Conservation (phyloP, 75 land plant species). For the Cunninghamia lanceolata region DNA sequence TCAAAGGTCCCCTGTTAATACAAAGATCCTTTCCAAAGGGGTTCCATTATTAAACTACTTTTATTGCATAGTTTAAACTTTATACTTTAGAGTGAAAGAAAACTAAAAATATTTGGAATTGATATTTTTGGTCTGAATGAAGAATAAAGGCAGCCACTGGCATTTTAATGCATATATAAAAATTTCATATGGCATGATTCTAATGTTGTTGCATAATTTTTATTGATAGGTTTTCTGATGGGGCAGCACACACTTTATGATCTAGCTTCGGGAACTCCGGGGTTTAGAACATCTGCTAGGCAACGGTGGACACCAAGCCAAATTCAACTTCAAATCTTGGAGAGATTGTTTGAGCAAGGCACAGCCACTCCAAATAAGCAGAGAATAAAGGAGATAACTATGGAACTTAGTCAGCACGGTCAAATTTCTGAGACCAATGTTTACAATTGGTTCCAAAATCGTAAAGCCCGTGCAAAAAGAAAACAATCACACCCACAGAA, state of each 20-base stretch:
- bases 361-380: slow-evolving; percentile 88
- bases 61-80: not conserved
- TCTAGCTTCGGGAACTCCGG: slow-evolving; percentile 32
- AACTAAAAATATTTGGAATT: not conserved
- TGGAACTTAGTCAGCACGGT: slow-evolving; percentile 71
- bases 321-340: slow-evolving; percentile 78
- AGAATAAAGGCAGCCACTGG: not conserved
- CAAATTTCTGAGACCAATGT: slow-evolving; percentile 90
- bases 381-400: slow-evolving; percentile 76
- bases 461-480: slow-evolving; percentile 85
- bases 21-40: not conserved
- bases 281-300: slow-evolving; percentile 55
- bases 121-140: not conserved
- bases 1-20: not conserved
- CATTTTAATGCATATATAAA: not conserved
- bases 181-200: not conserved
- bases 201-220: not conserved
- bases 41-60: not conserved
- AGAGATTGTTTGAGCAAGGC: slow-evolving; percentile 67
- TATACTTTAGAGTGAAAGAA: not conserved
- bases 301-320: slow-evolving; percentile 89
- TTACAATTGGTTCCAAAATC: slow-evolving; percentile 95
- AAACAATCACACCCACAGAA: slow-evolving; percentile 51
- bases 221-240: not conserved
- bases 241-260: slow-evolving; percentile 34